Conservation (phyloP, 805 yeast species). For the Barnettozyma californica region DNA sequence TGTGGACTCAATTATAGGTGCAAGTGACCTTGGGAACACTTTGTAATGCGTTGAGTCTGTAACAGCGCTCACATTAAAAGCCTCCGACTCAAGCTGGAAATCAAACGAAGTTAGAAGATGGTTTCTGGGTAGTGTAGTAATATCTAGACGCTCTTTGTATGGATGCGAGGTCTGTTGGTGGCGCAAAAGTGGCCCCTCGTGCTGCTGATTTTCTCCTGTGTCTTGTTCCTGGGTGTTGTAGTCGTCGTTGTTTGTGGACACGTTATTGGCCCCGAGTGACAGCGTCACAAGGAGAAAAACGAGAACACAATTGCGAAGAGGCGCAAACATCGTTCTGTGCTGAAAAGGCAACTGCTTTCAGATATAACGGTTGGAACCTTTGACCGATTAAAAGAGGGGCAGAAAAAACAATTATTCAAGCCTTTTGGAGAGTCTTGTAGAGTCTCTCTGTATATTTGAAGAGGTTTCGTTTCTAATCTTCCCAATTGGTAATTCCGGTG, state of each 20-base stretch:
- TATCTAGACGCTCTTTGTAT: constrained; percentile 54
- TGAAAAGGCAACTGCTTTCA: too few relatives aligned
- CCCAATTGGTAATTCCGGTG: too few relatives aligned
- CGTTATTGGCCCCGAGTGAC: neutral
- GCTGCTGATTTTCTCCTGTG: neutral
- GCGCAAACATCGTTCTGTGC: neutral
- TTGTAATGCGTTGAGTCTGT: constrained; percentile 43
- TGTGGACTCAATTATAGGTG: constrained; percentile 65
- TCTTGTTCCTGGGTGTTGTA: neutral
- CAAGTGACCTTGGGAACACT: constrained; percentile 75
- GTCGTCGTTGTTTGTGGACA: neutral
- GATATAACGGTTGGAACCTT: too few relatives aligned
- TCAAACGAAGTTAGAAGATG: constrained; percentile 64
- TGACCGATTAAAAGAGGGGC: too few relatives aligned
- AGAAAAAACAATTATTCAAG: too few relatives aligned
- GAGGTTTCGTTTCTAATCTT: too few relatives aligned
- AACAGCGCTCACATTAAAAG: constrained; percentile 21
- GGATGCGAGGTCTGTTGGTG: constrained; percentile 23
- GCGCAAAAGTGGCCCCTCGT: constrained; percentile 1
- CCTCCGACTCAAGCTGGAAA: constrained; percentile 58
- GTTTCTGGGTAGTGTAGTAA: constrained; percentile 73
- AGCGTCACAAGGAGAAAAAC: neutral
- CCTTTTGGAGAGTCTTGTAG: too few relatives aligned
- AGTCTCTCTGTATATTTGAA: too few relatives aligned
- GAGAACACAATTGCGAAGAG: neutral